Evolutionary conservation across 176 grass and related monocot species (phyloP).

Genomic region (Chrysopogon serrulatus): DNA sequence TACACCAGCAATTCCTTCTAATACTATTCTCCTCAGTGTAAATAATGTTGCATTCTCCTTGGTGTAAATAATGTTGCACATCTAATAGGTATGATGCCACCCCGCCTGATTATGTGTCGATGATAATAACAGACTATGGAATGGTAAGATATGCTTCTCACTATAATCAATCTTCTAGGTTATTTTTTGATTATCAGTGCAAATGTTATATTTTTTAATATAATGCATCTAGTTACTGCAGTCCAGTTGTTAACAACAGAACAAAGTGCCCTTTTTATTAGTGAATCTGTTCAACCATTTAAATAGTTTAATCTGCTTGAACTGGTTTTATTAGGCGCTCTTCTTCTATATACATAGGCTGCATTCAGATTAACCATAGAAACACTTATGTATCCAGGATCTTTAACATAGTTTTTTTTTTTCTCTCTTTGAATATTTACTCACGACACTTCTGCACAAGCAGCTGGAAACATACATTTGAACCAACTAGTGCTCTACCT

Average conservation of each 20-base stretch:
- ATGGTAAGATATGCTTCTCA: conserved; percentile 64
- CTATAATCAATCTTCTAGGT: background rate
- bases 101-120: conserved; percentile 90
- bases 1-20: background rate
- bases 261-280: background rate
- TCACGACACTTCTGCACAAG: background rate
- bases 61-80: conserved; percentile 25
- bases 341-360: background rate
- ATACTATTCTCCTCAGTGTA: background rate
- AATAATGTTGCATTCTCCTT: conserved; percentile 27
- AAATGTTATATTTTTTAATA: background rate
- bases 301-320: background rate
- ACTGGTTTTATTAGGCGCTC: background rate
- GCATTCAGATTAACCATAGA: background rate
- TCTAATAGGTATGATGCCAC: conserved; percentile 88
- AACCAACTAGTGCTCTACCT: background rate
- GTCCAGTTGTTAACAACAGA: background rate
- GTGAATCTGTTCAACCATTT: background rate
- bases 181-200: background rate
- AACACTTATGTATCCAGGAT: background rate
- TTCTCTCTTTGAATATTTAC: background rate
- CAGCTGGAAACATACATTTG: background rate
- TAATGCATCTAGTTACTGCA: background rate
- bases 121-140: conserved; percentile 96
- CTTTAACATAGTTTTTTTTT: background rate